Conservation (phyloP, 176 grass and related monocot genomes). For the Carex pumila region DNA sequence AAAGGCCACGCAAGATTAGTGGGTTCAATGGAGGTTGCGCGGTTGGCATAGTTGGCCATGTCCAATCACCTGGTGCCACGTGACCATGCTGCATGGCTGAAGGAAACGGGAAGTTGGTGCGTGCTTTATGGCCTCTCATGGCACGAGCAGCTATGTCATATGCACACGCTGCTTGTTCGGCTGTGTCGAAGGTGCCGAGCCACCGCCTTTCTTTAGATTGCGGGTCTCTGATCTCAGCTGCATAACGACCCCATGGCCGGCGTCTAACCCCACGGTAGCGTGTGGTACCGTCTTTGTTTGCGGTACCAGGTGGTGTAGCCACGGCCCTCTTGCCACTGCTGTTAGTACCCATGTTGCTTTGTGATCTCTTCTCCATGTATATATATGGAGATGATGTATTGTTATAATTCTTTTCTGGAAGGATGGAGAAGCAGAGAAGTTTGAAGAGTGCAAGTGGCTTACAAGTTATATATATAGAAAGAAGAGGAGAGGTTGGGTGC, state of each 20-base stretch:
- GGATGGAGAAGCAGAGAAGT: not conserved
- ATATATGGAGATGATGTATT: not conserved
- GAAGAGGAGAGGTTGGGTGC: not conserved
- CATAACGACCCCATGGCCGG: constrained; percentile 88
- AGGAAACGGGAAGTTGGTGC: constrained; percentile 77
- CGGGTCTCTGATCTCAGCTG: constrained; percentile 91
- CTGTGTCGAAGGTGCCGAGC: constrained; percentile 97
- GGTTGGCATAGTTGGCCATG: constrained; percentile 14
- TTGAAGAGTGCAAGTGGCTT: not conserved
- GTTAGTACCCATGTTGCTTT: constrained; percentile 22
- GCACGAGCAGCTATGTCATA: constrained; percentile 91
- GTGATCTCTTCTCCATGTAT: constrained; percentile 16
- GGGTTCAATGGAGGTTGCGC: not conserved
- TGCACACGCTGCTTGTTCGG: constrained; percentile 91
- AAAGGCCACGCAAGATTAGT: not conserved
- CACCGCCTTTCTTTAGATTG: constrained; percentile 79
- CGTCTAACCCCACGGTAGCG: constrained; percentile 86
- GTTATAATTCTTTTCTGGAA: not conserved
- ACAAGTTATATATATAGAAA: constrained; percentile 22
- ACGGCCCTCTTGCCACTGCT: not conserved
- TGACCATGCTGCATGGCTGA: not conserved
- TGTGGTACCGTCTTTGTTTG: constrained; percentile 11
- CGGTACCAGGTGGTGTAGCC: not conserved
- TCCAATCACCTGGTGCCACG: constrained; percentile 11
- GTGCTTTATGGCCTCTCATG: constrained; percentile 88